These are phyloP conservation scores for Camelina laxa DNA, from an alignment of 345 rosid species.

Conservation along the genomic window DNA sequence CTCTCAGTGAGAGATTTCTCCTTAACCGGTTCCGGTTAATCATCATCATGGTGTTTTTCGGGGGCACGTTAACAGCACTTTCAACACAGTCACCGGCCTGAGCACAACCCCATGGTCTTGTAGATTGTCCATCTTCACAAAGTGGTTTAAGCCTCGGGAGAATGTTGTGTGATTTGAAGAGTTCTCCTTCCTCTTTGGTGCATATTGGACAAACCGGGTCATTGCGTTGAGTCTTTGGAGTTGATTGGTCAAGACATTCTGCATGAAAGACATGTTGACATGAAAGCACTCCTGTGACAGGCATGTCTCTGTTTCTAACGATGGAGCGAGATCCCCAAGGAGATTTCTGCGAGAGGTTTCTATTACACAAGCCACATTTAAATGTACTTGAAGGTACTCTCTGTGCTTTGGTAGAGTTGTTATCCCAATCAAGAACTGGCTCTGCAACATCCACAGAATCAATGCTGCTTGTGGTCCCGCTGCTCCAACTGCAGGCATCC, in stretches of 20 bases:
- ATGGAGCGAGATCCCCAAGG: constrained; percentile 88
- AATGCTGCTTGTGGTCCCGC: constrained; percentile 51
- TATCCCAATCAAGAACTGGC: constrained; percentile 72
- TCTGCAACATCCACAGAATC: constrained; percentile 61
- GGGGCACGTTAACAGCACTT: constrained; percentile 58
- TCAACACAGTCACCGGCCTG: constrained; percentile 68
- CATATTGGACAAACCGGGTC: constrained; percentile 90
- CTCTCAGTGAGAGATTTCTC: constrained; percentile 58
- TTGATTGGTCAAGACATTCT: constrained; percentile 88
- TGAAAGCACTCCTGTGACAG: constrained; percentile 75
- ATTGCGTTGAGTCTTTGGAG: constrained; percentile 66
- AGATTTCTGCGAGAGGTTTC: constrained; percentile 68
- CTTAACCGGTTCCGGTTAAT: constrained; percentile 56
- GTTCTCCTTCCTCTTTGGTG: constrained; percentile 56
- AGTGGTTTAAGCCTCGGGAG: constrained; percentile 53
- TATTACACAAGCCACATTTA: constrained; percentile 76
- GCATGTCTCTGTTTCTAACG: constrained; percentile 79
- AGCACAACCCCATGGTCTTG: constrained; percentile 66
- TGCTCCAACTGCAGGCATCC: constrained; percentile 60
- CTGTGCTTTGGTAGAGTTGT: constrained; percentile 60
- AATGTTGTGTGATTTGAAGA: constrained; percentile 46
- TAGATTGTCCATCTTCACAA: constrained; percentile 58
- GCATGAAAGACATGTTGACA: constrained; percentile 94
- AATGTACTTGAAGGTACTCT: constrained; percentile 64
- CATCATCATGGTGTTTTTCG: constrained; percentile 53